A percentile compares a stretch with the other conserved stretches of the same genome.
Evolutionary conservation across 306 rosid species (phyloP).

Genomic region (Vigna unguiculata): DNA sequence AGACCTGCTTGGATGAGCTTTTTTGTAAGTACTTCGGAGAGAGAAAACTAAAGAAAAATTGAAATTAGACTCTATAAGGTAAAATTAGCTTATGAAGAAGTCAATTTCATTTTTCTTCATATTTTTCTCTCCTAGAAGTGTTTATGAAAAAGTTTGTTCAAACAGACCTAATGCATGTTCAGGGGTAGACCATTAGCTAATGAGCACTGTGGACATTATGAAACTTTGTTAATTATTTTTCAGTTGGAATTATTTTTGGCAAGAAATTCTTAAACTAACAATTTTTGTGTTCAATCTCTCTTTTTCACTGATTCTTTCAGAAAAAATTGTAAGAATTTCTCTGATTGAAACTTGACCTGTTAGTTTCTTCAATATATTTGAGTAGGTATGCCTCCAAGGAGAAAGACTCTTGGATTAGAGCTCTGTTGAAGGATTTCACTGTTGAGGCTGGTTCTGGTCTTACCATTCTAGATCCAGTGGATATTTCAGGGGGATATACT

Average conservation of each 20-base stretch:
- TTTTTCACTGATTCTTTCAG: not conserved
- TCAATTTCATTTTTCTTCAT: too few relatives aligned
- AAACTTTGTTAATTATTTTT: conserved; percentile 33
- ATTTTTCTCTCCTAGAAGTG: too few relatives aligned
- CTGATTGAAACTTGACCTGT: conserved; percentile 28
- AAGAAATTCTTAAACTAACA: conserved; percentile 32
- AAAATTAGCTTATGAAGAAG: too few relatives aligned
- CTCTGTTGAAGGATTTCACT: conserved; percentile 90
- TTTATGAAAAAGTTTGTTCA: too few relatives aligned
- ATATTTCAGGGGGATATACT: conserved; percentile 96
- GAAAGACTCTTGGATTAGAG: conserved; percentile 93
- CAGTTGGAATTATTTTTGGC: conserved; percentile 27
- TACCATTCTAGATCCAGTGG: conserved; percentile 90
- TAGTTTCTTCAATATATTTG: conserved; percentile 43
- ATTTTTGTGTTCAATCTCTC: not conserved
- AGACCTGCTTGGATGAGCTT: too few relatives aligned
- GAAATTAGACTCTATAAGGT: too few relatives aligned
- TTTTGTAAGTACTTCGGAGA: too few relatives aligned
- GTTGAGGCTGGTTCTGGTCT: conserved; percentile 98
- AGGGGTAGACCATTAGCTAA: conserved; percentile 28
- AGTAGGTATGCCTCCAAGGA: conserved; percentile 94
- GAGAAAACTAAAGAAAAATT: too few relatives aligned
- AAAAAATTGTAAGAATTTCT: not conserved
- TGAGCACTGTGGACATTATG: conserved; percentile 27
- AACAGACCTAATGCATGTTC: not conserved